A percentile compares a stretch with the other conserved stretches of the same genome.
phyloP scores from a whole-genome alignment of 768 basidiomycete genomes.

The Mycena indigotica region DNA sequence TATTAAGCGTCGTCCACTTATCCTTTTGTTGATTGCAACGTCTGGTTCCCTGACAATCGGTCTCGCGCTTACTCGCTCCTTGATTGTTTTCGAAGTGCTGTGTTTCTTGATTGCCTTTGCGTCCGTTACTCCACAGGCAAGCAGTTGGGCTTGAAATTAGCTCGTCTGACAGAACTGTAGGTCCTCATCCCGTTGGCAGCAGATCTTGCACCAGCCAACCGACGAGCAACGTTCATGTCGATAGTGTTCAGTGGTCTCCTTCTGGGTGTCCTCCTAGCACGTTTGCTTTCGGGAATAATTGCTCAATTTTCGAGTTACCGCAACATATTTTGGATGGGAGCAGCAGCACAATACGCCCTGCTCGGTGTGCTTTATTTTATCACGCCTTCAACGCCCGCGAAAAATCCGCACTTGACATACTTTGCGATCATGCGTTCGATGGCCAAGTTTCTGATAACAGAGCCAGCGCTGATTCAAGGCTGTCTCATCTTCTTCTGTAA shows the following conservation, averaged over 20 bases:
- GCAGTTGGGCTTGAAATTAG: constrained; percentile 28
- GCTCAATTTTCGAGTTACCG: constrained; percentile 56
- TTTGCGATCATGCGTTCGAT: constrained; percentile 56
- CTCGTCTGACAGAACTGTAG: not conserved
- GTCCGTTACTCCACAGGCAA: constrained; percentile 55
- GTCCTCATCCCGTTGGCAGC: constrained; percentile 42
- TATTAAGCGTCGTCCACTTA: constrained; percentile 56
- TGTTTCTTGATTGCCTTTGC: constrained; percentile 53
- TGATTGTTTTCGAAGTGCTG: constrained; percentile 50
- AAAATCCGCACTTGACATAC: constrained; percentile 52
- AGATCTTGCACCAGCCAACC: constrained; percentile 61
- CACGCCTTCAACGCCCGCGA: constrained; percentile 63
- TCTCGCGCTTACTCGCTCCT: constrained; percentile 45
- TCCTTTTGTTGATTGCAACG: constrained; percentile 44
- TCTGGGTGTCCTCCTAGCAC: constrained; percentile 55
- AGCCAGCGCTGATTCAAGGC: constrained; percentile 59
- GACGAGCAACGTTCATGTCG: constrained; percentile 57
- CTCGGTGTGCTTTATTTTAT: constrained; percentile 46
- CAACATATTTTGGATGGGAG: constrained; percentile 57
- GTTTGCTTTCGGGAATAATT: constrained; percentile 59
- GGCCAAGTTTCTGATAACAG: constrained; percentile 57
- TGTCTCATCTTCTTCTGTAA: constrained; percentile 46
- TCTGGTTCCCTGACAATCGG: constrained; percentile 53
- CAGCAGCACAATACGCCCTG: constrained; percentile 48
- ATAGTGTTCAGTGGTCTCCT: constrained; percentile 54